A percentile compares a stretch with the other conserved stretches of the same genome.
These are phyloP conservation scores for Spergularia marina DNA, from an alignment of 148 eudicot species.

Conservation along the genomic window DNA sequence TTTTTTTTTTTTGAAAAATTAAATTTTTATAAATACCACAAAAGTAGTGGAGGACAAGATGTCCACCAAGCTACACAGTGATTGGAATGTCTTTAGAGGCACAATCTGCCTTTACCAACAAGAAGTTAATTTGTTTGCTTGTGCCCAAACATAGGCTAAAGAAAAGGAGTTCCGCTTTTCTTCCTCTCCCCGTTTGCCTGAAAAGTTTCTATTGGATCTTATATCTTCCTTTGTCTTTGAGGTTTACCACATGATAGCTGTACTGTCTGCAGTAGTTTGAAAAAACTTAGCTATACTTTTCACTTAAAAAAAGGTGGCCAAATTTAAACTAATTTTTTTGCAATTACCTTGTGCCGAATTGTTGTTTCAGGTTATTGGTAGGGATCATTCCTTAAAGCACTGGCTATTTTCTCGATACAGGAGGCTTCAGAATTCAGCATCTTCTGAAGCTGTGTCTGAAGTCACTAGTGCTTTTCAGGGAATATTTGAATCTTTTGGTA, in stretches of 20 bases:
- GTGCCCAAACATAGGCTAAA: too few species aligned
- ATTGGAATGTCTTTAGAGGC: too few species aligned
- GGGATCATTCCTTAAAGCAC: constrained; percentile 57
- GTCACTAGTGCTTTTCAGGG: constrained; percentile 52
- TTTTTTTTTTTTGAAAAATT: too few species aligned
- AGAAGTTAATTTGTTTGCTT: too few species aligned
- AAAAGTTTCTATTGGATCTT: not conserved
- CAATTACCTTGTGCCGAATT: not conserved
- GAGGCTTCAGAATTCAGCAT: constrained; percentile 52
- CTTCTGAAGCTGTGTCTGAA: constrained; percentile 55
- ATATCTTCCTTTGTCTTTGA: not conserved
- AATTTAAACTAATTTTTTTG: not conserved
- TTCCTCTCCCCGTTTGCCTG: not conserved
- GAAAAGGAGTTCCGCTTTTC: too few species aligned
- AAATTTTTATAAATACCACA: too few species aligned
- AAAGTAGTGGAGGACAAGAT: too few species aligned
- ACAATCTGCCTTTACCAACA: too few species aligned
- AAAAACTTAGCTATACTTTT: not conserved
- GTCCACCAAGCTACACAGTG: too few species aligned
- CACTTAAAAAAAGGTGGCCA: not conserved
- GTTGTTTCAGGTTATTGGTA: constrained; percentile 54
- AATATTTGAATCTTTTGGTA: constrained; percentile 53
- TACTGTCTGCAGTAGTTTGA: not conserved
- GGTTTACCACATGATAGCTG: not conserved
- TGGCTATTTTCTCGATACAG: constrained; percentile 67